Conservation (phyloP, 495 filamentous ascomycete species). For the Aspergillus mulundensis region DNA sequence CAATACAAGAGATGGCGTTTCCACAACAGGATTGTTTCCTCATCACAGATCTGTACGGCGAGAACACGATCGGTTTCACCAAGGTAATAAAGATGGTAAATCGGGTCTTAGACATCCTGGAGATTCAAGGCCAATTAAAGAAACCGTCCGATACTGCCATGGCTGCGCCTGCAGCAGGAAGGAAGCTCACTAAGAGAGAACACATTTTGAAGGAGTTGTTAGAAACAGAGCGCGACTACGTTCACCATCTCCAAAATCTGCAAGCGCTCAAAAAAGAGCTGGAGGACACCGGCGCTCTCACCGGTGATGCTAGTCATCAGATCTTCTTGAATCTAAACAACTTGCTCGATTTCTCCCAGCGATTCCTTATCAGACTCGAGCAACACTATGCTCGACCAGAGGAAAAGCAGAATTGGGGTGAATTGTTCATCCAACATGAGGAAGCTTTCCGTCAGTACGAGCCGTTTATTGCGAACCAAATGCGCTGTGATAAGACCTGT, state of each 20-base stretch:
- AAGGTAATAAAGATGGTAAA: constrained; percentile 89
- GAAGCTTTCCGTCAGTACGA: constrained; percentile 87
- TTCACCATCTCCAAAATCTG: constrained; percentile 93
- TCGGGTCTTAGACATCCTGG: constrained; percentile 81
- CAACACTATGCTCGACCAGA: constrained; percentile 83
- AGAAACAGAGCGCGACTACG: constrained; percentile 93
- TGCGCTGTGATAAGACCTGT: constrained; percentile 48
- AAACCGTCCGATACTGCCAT: constrained; percentile 44
- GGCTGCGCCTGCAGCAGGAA: constrained; percentile 38
- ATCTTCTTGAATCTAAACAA: constrained; percentile 96
- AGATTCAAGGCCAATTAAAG: constrained; percentile 66
- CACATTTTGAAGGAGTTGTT: constrained; percentile 87
- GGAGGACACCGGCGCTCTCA: constrained; percentile 79
- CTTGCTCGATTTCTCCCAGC: constrained; percentile 88
- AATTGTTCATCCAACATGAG: constrained; percentile 72
- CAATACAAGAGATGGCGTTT: constrained; percentile 67
- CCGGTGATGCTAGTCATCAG: constrained; percentile 86
- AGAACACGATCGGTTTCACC: constrained; percentile 95
- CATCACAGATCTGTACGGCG: constrained; percentile 84
- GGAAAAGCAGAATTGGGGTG: constrained; percentile 83
- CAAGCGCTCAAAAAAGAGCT: constrained; percentile 89
- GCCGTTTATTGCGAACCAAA: constrained; percentile 93
- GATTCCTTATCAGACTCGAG: constrained; percentile 92
- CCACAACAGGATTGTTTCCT: constrained; percentile 81
- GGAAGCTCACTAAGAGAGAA: constrained; percentile 72